Evolutionary conservation across 371 early-diverging fungal species (phyloP).

Genomic region (Capillidium heterosporum): DNA sequence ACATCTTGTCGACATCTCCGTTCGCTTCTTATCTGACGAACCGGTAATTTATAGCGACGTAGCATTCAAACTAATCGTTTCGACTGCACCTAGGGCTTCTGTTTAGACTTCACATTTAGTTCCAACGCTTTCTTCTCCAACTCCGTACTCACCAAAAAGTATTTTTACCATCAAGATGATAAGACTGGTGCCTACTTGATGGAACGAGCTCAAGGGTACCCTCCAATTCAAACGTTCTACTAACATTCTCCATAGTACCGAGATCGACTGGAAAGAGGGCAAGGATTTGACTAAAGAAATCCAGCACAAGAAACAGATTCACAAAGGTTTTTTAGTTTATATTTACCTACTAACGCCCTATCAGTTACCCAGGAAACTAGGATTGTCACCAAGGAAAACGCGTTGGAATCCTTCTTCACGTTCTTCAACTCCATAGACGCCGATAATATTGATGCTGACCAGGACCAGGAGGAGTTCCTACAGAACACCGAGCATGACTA

Average conservation of each 20-base stretch:
- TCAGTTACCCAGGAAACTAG: conserved; percentile 85
- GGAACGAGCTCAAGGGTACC: conserved; percentile 67
- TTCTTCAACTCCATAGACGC: conserved; percentile 76
- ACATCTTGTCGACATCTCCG: conserved; percentile 65
- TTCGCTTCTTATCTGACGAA: conserved; percentile 58
- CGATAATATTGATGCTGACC: conserved; percentile 45
- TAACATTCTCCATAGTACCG: conserved; percentile 2
- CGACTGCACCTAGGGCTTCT: conserved; percentile 54
- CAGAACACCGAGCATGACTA: conserved; percentile 79
- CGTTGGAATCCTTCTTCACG: conserved; percentile 83
- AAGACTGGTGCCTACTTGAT: conserved; percentile 59
- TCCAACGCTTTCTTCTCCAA: conserved; percentile 81
- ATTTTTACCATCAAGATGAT: conserved; percentile 56
- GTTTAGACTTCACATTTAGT: conserved; percentile 75
- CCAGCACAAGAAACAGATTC: conserved; percentile 93
- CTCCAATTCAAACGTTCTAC: conserved; percentile 3
- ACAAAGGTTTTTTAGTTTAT: conserved; percentile 31
- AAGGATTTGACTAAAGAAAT: conserved; percentile 78
- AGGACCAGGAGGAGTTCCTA: conserved; percentile 56
- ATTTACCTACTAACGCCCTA: not conserved
- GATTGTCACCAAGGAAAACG: conserved; percentile 85
- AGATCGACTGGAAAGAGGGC: conserved; percentile 89
- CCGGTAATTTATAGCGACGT: conserved; percentile 14
- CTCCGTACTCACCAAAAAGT: conserved; percentile 71
- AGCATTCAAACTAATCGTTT: not conserved